Evolutionary conservation across 176 grass and related monocot genomes (phyloP).

Genomic region (maize (Zea mays)): Zm-B73-REFERENCE-NAM-5.0 NC_050097.1:39105501-39106000

Average conservation of each 20-base stretch:
- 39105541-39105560: background rate
- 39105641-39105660: background rate
- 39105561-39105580: conserved; percentile 42
- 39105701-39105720: background rate
- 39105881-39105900: background rate
- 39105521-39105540: background rate
- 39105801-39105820: background rate
- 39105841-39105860: background rate
- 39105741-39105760: background rate
- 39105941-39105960: no score
- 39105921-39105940: background rate
- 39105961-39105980: background rate
- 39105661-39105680: background rate
- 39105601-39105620: background rate
- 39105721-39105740: background rate
- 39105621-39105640: background rate
- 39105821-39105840: background rate
- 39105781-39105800: background rate
- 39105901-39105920: conserved; percentile 19
- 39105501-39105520: background rate
- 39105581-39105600: background rate
- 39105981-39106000: background rate
- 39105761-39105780: background rate
- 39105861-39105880: background rate
- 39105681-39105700: background rate